Base-by-base conservation (phyloP, 2,329 filamentous ascomycete species). In the Pseudopyrenochaeta lycopersici region DNA sequence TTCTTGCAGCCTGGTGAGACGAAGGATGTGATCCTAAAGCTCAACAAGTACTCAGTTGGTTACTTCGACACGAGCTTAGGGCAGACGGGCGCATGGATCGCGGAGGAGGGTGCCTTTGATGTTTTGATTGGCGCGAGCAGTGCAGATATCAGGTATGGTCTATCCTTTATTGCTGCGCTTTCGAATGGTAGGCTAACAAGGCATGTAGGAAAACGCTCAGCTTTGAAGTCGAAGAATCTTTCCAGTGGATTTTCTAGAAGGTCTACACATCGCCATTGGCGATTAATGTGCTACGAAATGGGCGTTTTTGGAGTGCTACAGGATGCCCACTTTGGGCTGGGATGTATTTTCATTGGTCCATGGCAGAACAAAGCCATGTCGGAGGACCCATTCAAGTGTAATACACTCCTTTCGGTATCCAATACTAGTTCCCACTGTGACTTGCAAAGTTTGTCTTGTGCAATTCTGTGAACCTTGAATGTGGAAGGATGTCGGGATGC, bases 211-310 rank as follows among this genome's bases (percentile, higher is more conserved):
- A 77, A 52, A 77, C 74, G 38, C 67, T 78, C 4, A 76, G 76
- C 12, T 89, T 90, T 56, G 81, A 85, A 46, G 86, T 89, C 35
- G 78, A 83, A 66, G 82, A 89, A 65, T 84, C 85, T 4, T 89
- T 89, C 67, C 87, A 82, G 20, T 89, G 87, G 87, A 78, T 86
- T 7, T 88, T 87, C 61, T 88, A 42, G 23, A 30, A 30, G 39
- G 4, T 17, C 9, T 11, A 21, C 21, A 14, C n/a, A 42, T 21
- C 12, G 40, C 40, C 7, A n/a, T n/a, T n/a, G n/a, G n/a, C 23
- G 9, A 7, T 12, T 27, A 6, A 30, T 29, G 40, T 20, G 40
- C 15, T 29, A 10, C 15, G 11, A 29, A n/a, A 5, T 12, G 18
- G 21, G 23, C 40, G 27, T 42, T 42, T 27, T 18, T 42, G 40